phyloP scores from a whole-genome alignment of 257 asterid genomes.

The Gentiana dahurica region DNA sequence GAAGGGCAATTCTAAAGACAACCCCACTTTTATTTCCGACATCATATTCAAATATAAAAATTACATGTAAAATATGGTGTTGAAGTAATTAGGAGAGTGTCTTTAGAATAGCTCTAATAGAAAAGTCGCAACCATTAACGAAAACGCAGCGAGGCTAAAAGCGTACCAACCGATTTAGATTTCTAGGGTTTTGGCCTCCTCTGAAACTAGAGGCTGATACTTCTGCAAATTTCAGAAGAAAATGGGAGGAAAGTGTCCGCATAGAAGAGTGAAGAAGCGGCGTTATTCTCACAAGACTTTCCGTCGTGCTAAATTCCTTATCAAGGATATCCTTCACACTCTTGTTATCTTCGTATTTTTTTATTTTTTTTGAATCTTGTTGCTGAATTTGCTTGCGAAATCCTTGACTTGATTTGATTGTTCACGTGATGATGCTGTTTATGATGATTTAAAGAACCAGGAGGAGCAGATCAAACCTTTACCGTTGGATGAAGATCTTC shows the following conservation, averaged over 20 bases:
- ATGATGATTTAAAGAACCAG: conserved; percentile 49
- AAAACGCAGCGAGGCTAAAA: no score
- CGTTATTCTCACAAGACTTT: conserved; percentile 53
- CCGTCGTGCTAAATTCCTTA: conserved; percentile 48
- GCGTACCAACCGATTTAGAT: no score
- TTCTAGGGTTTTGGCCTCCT: no score
- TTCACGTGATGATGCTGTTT: conserved; percentile 68
- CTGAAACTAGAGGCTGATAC: no score
- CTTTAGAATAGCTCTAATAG: no score
- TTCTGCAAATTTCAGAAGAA: not conserved
- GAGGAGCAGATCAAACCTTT: conserved; percentile 34
- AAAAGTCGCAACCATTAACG: no score
- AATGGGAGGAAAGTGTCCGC: conserved; percentile 99
- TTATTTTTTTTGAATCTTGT: not conserved
- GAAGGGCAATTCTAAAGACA: no score
- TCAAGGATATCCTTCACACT: conserved; percentile 25
- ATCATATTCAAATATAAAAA: no score
- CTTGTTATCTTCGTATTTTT: not conserved
- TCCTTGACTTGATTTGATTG: conserved; percentile 7
- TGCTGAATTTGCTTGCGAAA: not conserved
- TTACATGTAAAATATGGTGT: no score
- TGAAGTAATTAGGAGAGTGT: no score
- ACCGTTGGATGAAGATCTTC: conserved; percentile 88
- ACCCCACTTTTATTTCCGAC: no score
- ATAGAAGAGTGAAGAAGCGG: conserved; percentile 44